Base-by-base conservation (phyloP, 352 stramenopile species). In the Chrysophaeum taylorii region DNA sequence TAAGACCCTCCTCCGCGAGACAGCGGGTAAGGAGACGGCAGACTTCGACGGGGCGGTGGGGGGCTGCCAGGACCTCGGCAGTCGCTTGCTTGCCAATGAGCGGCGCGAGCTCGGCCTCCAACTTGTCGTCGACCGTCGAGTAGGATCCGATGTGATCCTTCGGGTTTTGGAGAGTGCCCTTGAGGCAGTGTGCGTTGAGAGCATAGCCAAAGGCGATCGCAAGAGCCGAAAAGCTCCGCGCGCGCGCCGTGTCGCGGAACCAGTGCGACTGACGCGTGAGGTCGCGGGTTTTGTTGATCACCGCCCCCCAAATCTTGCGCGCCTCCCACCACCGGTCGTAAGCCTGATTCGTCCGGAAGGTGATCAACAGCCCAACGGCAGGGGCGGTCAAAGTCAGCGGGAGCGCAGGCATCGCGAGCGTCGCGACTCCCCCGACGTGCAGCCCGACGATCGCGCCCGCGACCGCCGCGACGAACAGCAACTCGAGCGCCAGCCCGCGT, bases 291-390 rank as follows among this genome's bases (percentile, higher is more conserved):
- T 82, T 70, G 29, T 64, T 69, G 35, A 84, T 78, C 68, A 81
- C 84, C 35, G 38, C 64, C 54, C 80, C 80, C 83, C 83, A 89
- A 36, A 83, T 81, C 71, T 85, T 84, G 66, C 83, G 81, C 38
- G 81, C 81, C 76, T 87, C 82, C 69, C 86, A 76, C 78, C 80
- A 89, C 50, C 81, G 73, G 70, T 75, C 60, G 70, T 87, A 89
- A 0, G 80, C 79, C 16, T 75, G 77, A 70, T 87, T 89, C 41
- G 83, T 89, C 36, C 83, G 80, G 73, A 89, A 89, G 27, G 83
- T 78, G 76, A 88, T 71, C 42, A 89, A 72, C 16, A 89, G 71
- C 68, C 81, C 81, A 41, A 89, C 70, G 0, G 78, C 78, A 35
- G 78, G 70, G 33, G 42, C 76, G 12, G 79, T 61, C 12, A 86